phyloP scores from a whole-genome alignment of 352 stramenopile genomes.

The Phytopythium ostracodes region DNA sequence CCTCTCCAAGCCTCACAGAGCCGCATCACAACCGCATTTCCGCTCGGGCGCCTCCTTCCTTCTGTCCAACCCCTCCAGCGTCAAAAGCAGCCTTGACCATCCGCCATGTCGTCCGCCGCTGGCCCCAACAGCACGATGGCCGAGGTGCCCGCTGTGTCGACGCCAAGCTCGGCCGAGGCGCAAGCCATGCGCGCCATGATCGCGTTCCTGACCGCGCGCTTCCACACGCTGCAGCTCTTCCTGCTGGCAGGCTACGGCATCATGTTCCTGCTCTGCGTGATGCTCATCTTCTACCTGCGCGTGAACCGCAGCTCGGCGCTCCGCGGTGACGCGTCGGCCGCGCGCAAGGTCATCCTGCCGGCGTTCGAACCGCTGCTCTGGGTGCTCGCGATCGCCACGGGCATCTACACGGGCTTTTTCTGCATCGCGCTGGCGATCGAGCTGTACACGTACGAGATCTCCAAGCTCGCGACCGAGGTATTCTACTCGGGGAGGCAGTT shows the following conservation, averaged over 20 bases:
- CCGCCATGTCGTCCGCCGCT: neutral
- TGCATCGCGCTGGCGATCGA: slow-evolving; percentile 30
- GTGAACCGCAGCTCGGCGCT: slow-evolving; percentile 40
- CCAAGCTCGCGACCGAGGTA: slow-evolving; percentile 45
- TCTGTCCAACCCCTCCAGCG: neutral
- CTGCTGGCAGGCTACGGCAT: slow-evolving; percentile 49
- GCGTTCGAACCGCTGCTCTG: slow-evolving; percentile 54
- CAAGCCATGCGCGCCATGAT: slow-evolving; percentile 28
- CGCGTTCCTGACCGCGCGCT: slow-evolving; percentile 29
- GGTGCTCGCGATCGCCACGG: slow-evolving; percentile 35
- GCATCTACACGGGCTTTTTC: slow-evolving; percentile 48
- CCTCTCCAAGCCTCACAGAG: neutral
- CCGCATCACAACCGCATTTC: neutral
- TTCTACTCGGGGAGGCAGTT: slow-evolving; percentile 64
- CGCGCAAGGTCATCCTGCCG: slow-evolving; percentile 58
- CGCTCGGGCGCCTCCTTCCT: neutral
- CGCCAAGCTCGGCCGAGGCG: slow-evolving; percentile 26
- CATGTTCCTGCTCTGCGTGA: slow-evolving; percentile 48
- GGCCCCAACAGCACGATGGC: neutral
- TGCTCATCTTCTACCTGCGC: slow-evolving; percentile 43
- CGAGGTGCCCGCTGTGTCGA: slow-evolving; percentile 6
- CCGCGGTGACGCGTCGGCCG: slow-evolving; percentile 35
- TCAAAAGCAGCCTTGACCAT: neutral
- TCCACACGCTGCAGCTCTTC: slow-evolving; percentile 54
- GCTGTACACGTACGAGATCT: slow-evolving; percentile 45